Base-by-base conservation (phyloP, 2,329 filamentous ascomycete genomes). In the Stylonectria norvegica region DNA sequence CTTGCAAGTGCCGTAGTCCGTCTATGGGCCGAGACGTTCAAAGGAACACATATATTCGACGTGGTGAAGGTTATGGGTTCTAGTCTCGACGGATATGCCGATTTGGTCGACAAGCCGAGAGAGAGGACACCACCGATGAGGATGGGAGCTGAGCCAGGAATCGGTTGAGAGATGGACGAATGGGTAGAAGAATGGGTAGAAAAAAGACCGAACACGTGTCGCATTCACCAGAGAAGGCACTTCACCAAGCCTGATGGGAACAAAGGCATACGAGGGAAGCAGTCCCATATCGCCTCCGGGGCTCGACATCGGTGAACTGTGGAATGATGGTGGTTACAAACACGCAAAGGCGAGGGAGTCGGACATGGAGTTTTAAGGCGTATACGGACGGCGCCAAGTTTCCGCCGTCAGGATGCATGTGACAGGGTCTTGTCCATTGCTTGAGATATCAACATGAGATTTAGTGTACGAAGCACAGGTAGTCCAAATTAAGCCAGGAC, bases 1-100 rank as follows among this genome's bases (percentile, higher is more conserved):
- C 64, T 81, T 5, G 76, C 77, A 0, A 72, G 70, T 11, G 77
- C 77, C 0, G 77, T 82, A 18, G 71, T 81, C 20, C 67, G 76
- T 22, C 66, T 82, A 2, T 81, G 78, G 78, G 76, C 77, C 0
- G 77, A 80, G 55, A 75, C 76, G 1, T 81, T 81, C 57, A 79
- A 79, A 46, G 78, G 77, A 9, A 71, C 71, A 9, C 77, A 81
- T 50, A 74, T 81, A 5, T 81, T 81, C 50, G 77, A 81, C 42
- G 70, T 80, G 43, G 71, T 81, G 29, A 73, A 73, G 52, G 71
- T 76, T 3, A 78, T 82, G 67, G 77, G 76, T 0, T 65, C 68
- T 12, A 76, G 75, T 12, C 55, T 82, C 35, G 77, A 81, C 40
- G 69, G 70, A 4, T 81, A 79, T 50, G 76, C 75, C 2, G 73